phyloP scores from a whole-genome alignment of 768 basidiomycete genomes.

The Boletus edulis region DNA sequence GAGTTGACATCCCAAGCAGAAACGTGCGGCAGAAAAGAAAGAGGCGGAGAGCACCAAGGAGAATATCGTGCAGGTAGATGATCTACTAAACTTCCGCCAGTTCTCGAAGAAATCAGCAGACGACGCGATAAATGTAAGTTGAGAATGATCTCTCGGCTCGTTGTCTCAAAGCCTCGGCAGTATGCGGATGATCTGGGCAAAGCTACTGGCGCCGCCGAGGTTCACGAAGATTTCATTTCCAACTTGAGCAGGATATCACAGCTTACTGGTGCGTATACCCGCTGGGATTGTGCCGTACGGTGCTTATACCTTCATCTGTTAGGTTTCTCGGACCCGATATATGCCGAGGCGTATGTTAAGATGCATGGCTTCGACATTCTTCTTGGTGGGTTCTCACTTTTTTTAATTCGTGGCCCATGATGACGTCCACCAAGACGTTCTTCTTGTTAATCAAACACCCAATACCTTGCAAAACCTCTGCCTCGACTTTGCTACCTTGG shows the following conservation, averaged over 20 bases:
- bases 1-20: slow-evolving; percentile 41
- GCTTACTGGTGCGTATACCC: slow-evolving; percentile 67
- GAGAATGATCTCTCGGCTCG: not conserved
- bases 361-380: slow-evolving; percentile 97
- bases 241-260: slow-evolving; percentile 92
- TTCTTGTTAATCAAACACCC: slow-evolving; percentile 93
- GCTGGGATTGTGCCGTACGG: not conserved
- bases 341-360: slow-evolving; percentile 96
- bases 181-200: slow-evolving; percentile 86
- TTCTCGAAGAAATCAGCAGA: slow-evolving; percentile 89
- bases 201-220: slow-evolving; percentile 83
- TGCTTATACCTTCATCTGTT: slow-evolving; percentile 1
- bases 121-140: slow-evolving; percentile 69
- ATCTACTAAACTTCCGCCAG: slow-evolving; percentile 88
- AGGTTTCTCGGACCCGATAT: slow-evolving; percentile 98
- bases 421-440: slow-evolving; percentile 59
- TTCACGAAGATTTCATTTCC: slow-evolving; percentile 90
- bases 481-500: slow-evolving; percentile 95
- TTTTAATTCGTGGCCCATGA: not conserved
- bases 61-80: slow-evolving; percentile 86
- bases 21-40: slow-evolving; percentile 89
- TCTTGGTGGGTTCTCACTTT: slow-evolving; percentile 52
- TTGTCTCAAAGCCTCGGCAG: slow-evolving; percentile 37
- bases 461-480: slow-evolving; percentile 96
- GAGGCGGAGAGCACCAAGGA: slow-evolving; percentile 69